A percentile compares a stretch with the other conserved stretches of the same genome.
These are phyloP conservation scores for Citrullus amarus DNA, from an alignment of 306 rosid genomes.

Conservation along the genomic window DNA sequence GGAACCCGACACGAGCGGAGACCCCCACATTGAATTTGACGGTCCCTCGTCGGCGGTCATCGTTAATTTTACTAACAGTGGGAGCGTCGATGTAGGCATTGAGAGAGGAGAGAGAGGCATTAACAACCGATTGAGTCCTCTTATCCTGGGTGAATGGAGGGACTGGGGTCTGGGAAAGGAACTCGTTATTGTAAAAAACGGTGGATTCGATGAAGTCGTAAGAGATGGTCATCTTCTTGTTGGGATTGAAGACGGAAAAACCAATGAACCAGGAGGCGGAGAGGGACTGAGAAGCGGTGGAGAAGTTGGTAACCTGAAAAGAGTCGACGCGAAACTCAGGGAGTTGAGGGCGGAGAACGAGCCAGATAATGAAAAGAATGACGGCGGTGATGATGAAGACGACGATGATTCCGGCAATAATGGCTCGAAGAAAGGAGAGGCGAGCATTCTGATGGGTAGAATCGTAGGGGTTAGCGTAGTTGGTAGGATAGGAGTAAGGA, in stretches of 20 bases:
- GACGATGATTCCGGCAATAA: conserved; percentile 43
- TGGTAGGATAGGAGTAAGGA: conserved; percentile 22
- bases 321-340: conserved; percentile 45
- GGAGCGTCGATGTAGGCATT: conserved; percentile 10
- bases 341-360: conserved; percentile 69
- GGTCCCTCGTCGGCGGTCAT: conserved; percentile 21
- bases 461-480: conserved; percentile 16
- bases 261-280: conserved; percentile 48
- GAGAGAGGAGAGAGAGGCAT: conserved; percentile 33
- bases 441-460: conserved; percentile 20
- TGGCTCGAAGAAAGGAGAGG: conserved; percentile 43
- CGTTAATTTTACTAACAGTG: conserved; percentile 15
- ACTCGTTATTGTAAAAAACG: conserved; percentile 14
- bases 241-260: conserved; percentile 42
- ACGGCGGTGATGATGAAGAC: conserved; percentile 38
- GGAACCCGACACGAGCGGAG: conserved; percentile 34
- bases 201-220: conserved; percentile 31
- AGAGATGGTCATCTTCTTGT: conserved; percentile 51
- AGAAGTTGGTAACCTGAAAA: conserved; percentile 34
- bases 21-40: conserved; percentile 44
- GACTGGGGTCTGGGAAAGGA: conserved; percentile 25
- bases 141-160: conserved; percentile 48
- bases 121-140: conserved; percentile 16
- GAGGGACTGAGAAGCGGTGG: conserved; percentile 27
- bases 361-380: conserved; percentile 48